Conservation (phyloP, 1,284 basidiomycete genomes). For the Cryptococcus jaspeensis region DNA sequence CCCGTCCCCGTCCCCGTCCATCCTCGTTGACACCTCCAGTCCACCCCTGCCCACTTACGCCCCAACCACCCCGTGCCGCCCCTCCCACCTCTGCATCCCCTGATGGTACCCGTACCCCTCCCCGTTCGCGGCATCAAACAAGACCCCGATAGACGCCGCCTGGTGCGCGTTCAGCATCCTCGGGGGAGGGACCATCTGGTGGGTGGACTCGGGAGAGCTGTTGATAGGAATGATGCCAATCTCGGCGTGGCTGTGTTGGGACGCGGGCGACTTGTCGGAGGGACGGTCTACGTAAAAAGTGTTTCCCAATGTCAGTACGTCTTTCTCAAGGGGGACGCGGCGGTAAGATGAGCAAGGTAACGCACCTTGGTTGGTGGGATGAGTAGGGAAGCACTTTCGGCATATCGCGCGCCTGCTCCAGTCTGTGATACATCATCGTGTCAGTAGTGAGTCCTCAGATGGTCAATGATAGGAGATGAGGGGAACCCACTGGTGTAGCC, state of each 20-base stretch:
- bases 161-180: too few relatives aligned
- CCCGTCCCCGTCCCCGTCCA: too few relatives aligned
- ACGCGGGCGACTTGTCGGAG: background rate
- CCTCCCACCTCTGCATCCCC: too few relatives aligned
- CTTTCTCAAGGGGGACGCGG: background rate
- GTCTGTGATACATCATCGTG: conserved; percentile 3
- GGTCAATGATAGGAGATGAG: too few relatives aligned
- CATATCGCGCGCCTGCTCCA: conserved; percentile 12
- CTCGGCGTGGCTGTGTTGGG: background rate
- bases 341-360: background rate
- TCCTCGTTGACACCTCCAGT: too few relatives aligned
- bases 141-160: too few relatives aligned
- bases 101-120: too few relatives aligned
- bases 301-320: background rate
- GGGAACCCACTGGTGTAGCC: conserved; percentile 14
- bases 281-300: background rate
- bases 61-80: too few relatives aligned
- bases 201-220: background rate
- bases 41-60: too few relatives aligned
- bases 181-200: too few relatives aligned
- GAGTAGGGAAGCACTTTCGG: conserved; percentile 12
- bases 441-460: background rate
- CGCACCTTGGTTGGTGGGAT: conserved; percentile 15
- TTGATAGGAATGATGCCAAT: background rate
- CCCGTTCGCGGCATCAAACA: too few relatives aligned